Evolutionary conservation across 768 basidiomycete species (phyloP), one percentile per base, ranked within the genome.

Genomic region (Arthromyces matolae): DNA sequence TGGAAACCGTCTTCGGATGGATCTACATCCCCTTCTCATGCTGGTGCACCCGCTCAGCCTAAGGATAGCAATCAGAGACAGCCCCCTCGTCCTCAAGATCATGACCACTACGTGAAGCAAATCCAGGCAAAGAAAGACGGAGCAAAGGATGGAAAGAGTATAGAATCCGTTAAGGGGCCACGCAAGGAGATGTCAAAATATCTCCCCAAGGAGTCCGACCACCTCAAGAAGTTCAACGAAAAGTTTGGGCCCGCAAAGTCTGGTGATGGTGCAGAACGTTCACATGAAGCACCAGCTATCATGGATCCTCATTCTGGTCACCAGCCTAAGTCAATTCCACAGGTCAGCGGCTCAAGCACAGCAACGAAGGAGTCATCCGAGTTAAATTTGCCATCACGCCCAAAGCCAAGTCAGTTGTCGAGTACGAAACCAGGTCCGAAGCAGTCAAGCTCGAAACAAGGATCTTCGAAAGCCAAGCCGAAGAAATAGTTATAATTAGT

Each of bases 31-130:
- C 27, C 46, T 20, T 47, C 46, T 1, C 46, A 47, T 23, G 36
- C 29, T 4, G 46, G 37, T 19, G 36, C 46, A 12, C 46, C 46
- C 14, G 28, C 13, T 31, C 36, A 39, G 19, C 46, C 32, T 29
- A 2, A 16, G 36, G 35, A 28, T 19, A 12, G 24, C 10, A 28
- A 47, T 9, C 28, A 47, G 20, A 38, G 46, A 20, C 16, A 47
- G 5, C 46, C 46, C 4, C 37, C 46, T 23, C 37, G 37, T 20
- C 37, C 36, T 4, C 46, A 47, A 28, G 32, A 47, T 14, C n/a
- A 32, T 6, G 37, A 32, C 1, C 46, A 47, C 12, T 39, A 39
- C 38, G 23, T 47, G 46, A 20, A 32, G 20, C 46, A 47, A 19
- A 29, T 31, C 8, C 2, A 31, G 27, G 19, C 20, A 7, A 18